These are phyloP conservation scores for Fragilariopsis cylindrus DNA, from an alignment of 108 stramenopile genomes.

Conservation along the genomic window DNA sequence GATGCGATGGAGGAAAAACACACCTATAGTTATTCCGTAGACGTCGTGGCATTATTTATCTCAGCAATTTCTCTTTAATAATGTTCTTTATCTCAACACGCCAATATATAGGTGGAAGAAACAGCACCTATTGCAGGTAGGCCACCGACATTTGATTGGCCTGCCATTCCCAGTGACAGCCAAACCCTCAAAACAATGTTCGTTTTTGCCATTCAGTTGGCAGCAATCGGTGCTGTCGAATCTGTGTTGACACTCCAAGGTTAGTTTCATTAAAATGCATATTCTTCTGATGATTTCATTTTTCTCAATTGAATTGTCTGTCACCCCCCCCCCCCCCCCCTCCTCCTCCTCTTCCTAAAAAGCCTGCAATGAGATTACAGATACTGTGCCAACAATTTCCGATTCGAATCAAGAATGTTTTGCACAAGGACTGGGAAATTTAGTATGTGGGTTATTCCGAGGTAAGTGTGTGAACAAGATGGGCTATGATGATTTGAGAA, in stretches of 20 bases:
- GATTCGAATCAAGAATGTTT: slow-evolving; percentile 58
- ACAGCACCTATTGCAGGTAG: slow-evolving; percentile 44
- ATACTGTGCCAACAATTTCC: slow-evolving; percentile 46
- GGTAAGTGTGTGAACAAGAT: slow-evolving; percentile 5
- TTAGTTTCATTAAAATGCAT: no score
- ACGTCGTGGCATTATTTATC: no score
- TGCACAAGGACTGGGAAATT: slow-evolving; percentile 58
- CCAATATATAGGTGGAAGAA: slow-evolving; percentile 24
- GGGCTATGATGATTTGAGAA: not conserved
- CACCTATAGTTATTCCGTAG: no score
- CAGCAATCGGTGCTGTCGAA: slow-evolving; percentile 55
- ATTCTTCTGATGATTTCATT: no score
- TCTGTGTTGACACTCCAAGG: slow-evolving; percentile 52
- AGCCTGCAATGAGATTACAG: slow-evolving; percentile 59
- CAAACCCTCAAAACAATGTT: slow-evolving; percentile 40
- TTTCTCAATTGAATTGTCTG: no score
- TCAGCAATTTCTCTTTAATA: not conserved
- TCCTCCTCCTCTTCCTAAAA: no score
- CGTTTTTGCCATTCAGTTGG: slow-evolving; percentile 40
- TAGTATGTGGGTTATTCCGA: slow-evolving; percentile 45
- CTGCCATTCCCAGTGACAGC: slow-evolving; percentile 33
- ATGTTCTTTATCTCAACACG: not conserved
- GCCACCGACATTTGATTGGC: slow-evolving; percentile 46
- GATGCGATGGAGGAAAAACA: not conserved
- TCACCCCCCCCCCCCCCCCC: no score